These are phyloP conservation scores for Fallopia convolvulus DNA, from an alignment of 148 eudicot genomes.

Conservation along the genomic window DNA sequence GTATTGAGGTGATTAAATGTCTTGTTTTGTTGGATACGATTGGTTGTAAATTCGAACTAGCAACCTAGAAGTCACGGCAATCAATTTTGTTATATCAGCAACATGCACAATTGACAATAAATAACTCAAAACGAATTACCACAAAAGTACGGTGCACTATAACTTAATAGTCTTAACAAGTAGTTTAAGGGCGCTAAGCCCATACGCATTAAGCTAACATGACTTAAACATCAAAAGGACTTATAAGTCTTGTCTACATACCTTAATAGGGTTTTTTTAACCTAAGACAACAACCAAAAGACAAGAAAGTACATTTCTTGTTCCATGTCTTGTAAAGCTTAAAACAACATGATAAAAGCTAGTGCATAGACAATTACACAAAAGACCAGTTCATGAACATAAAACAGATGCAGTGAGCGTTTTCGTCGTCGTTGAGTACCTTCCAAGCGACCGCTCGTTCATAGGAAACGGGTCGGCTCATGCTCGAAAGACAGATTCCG, in stretches of 20 bases:
- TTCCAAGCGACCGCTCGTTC: slow-evolving; percentile 94
- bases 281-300: background rate
- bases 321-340: background rate
- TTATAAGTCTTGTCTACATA: background rate
- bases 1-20: no score
- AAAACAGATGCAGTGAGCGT: slow-evolving; percentile 78
- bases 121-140: background rate
- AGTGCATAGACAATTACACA: slow-evolving; percentile 27
- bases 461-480: slow-evolving; percentile 73
- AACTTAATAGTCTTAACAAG: slow-evolving; percentile 7
- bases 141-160: background rate
- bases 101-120: background rate
- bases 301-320: background rate
- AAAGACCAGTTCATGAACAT: slow-evolving; percentile 89
- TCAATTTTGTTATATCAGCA: background rate
- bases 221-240: slow-evolving; percentile 3
- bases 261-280: background rate
- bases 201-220: background rate
- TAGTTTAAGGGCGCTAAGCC: background rate
- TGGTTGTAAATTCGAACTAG: no score
- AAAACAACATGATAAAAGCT: background rate
- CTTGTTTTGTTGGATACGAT: no score
- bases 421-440: slow-evolving; percentile 77
- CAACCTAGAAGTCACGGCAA: no score
- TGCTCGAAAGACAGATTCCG: slow-evolving; percentile 78